These are phyloP conservation scores for Hypsizygus marmoreus DNA, from an alignment of 768 basidiomycete genomes.

Conservation along the genomic window DNA sequence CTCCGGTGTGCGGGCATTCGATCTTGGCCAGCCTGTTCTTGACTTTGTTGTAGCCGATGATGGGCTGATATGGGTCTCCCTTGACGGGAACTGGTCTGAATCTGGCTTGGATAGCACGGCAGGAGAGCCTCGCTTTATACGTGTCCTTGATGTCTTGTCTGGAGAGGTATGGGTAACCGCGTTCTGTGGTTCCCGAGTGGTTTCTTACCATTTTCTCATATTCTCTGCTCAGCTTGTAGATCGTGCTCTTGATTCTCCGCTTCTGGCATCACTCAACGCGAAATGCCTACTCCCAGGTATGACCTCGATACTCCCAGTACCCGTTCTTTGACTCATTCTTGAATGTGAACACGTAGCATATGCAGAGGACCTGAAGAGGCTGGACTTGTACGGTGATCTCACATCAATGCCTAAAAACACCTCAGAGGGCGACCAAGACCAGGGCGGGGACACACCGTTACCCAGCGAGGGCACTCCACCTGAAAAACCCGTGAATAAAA, in stretches of 20 bases:
- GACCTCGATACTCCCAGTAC: constrained; percentile 5
- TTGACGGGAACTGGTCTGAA: constrained; percentile 26
- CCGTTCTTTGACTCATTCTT: background rate
- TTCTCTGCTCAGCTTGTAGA: constrained; percentile 35
- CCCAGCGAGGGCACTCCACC: constrained; percentile 15
- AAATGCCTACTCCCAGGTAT: constrained; percentile 48
- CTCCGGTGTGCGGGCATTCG: constrained; percentile 17
- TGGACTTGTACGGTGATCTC: constrained; percentile 58
- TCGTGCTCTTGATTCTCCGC: constrained; percentile 18
- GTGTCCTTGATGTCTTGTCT: constrained; percentile 31
- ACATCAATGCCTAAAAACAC: constrained; percentile 52
- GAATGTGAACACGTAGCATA: constrained; percentile 39
- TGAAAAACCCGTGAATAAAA: constrained; percentile 39
- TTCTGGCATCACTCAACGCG: constrained; percentile 50
- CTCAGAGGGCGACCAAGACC: constrained; percentile 46
- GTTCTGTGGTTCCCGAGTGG: background rate
- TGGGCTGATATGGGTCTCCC: constrained; percentile 21
- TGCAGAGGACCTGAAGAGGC: constrained; percentile 44
- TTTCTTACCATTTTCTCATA: background rate
- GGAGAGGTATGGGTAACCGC: constrained; percentile 37
- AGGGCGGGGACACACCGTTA: constrained; percentile 32
- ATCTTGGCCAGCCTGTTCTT: constrained; percentile 24
- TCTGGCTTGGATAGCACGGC: background rate
- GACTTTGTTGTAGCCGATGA: constrained; percentile 19
- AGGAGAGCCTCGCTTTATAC: constrained; percentile 9